phyloP scores from a whole-genome alignment of 129 eudicot species.

The Scalesia atractyloides region DNA sequence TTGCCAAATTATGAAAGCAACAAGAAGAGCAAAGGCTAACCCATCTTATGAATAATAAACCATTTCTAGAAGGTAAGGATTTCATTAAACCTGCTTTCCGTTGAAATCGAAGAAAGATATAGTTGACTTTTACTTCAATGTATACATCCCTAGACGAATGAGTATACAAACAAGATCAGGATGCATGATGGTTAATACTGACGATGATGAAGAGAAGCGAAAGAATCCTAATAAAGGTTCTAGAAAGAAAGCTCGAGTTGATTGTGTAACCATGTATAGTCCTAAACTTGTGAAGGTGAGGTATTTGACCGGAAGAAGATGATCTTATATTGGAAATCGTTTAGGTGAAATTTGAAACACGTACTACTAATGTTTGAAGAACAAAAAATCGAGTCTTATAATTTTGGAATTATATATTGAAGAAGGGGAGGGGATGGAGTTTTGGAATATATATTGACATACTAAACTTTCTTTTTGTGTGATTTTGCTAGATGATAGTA shows the following conservation, averaged over 20 bases:
- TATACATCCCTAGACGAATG: conserved; percentile 55
- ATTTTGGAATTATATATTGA: conserved; percentile 18
- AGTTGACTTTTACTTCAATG: conserved; percentile 56
- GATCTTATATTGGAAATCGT: not conserved
- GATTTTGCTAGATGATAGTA: conserved; percentile 2
- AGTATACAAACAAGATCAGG: conserved; percentile 46
- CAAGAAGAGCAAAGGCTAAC: conserved; percentile 47
- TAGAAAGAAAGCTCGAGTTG: conserved; percentile 24
- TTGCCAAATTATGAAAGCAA: conserved; percentile 51
- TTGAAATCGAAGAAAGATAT: conserved; percentile 36
- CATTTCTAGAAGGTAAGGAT: conserved; percentile 35
- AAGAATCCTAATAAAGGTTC: conserved; percentile 21
- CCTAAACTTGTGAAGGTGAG: conserved; percentile 26
- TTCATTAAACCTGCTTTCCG: conserved; percentile 49
- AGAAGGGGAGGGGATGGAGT: conserved; percentile 18
- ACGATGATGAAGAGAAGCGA: conserved; percentile 50
- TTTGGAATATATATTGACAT: conserved; percentile 19
- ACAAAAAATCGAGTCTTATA: not conserved
- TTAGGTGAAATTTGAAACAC: not conserved
- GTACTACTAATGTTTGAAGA: conserved; percentile 3
- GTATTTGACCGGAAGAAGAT: conserved; percentile 40
- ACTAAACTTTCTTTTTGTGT: conserved; percentile 18
- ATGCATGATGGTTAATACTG: conserved; percentile 39
- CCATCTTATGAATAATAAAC: conserved; percentile 29
- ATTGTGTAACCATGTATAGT: conserved; percentile 10